Base-by-base conservation (phyloP, 106 monocot genomes). In the Dendrobium huoshanense region DNA sequence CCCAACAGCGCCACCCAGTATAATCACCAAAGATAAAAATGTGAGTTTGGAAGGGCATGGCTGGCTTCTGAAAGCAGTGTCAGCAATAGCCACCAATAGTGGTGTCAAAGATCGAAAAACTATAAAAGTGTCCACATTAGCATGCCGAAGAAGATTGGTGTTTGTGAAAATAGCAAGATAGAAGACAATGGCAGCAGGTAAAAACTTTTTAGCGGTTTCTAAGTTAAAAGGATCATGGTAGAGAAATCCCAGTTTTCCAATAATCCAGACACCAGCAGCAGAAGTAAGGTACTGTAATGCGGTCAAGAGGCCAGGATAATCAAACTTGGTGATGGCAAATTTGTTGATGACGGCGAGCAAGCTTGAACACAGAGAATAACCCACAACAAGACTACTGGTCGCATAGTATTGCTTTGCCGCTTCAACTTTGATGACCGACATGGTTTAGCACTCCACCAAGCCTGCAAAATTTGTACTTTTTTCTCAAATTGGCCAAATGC, bases 91-190 rank as follows among this genome's bases (percentile, higher is more conserved):
- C 54, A 96, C 93, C 40, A 96, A 54, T 19, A 96, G 86, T 2
- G 95, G 95, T 4, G 95, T 93, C 72, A 96, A 67, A 17, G 93
- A 91, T 20, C 95, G 84, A 75, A 96, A 96, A 4, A 96, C 95
- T 7, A 96, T 96, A 74, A 96, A 96, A 1, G 95, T 96, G 81
- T 96, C 95, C 2, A 96, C 93, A 74, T 96, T 96, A 42, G 95
- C 93, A 77, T 96, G 95, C 77, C 90, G 89, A 1, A 96, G 86
- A 47, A 96, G 91, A 68, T 96, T 96, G 41, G 95, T 96, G 84
- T 96, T 96, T 24, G 95, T 96, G 86, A 96, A 96, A 24, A 96
- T 96, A 77, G 95, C 93, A 31, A 96, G 91, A 79, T 89, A 96
- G 77, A 96, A 96, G 54, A 96, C 95, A 29, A 58, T 20, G 41